A percentile compares a stretch with the other conserved stretches of the same genome.
Evolutionary conservation across 345 rosid genomes (phyloP).

Genomic region (Geranium rotundifolium): DNA sequence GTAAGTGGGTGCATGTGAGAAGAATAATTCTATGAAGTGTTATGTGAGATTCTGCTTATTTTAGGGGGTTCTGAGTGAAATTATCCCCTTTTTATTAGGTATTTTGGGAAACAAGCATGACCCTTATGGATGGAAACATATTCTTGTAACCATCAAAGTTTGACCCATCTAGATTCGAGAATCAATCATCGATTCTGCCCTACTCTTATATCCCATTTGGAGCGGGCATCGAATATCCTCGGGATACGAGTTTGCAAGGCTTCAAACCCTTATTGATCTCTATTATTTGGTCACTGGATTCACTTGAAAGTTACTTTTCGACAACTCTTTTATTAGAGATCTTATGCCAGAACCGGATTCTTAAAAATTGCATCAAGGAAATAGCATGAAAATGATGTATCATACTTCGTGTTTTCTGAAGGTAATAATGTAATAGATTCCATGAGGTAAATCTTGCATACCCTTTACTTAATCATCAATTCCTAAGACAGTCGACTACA

Average conservation of each 20-base stretch:
- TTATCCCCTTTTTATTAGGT: no score
- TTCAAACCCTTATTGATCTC: constrained; percentile 31
- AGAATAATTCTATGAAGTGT: no score
- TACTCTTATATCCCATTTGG: constrained; percentile 36
- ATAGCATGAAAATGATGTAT: background rate
- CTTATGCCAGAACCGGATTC: constrained; percentile 35
- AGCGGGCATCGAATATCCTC: constrained; percentile 49
- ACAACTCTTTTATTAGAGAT: constrained; percentile 25
- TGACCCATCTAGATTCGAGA: constrained; percentile 36
- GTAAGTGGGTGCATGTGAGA: no score
- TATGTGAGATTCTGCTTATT: no score
- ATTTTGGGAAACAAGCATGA: constrained; percentile 35
- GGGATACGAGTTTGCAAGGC: constrained; percentile 39
- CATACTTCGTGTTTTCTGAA: no score
- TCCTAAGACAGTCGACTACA: no score
- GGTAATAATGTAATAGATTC: no score
- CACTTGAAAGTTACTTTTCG: constrained; percentile 29
- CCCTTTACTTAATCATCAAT: no score
- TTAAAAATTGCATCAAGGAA: constrained; percentile 21
- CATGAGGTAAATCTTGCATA: no score
- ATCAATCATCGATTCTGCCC: constrained; percentile 35
- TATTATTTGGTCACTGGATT: constrained; percentile 40
- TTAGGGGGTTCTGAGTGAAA: no score
- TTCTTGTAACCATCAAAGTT: constrained; percentile 34
- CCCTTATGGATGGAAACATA: constrained; percentile 37